Base-by-base conservation (phyloP, 371 early-diverging fungal genomes). In the Apophysomyces ossiformis region DNA sequence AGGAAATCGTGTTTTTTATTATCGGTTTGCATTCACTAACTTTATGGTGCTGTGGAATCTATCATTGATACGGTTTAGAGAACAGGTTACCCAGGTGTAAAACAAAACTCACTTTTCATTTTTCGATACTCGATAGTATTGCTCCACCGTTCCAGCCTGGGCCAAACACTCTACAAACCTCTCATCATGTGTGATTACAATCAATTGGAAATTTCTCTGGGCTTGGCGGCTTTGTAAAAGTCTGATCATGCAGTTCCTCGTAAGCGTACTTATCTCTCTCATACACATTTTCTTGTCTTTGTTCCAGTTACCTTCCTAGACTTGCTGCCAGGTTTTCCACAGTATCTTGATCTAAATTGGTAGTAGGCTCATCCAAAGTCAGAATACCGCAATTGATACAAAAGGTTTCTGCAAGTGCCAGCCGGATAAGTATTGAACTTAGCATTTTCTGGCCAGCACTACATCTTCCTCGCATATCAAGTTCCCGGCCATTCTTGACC, bases 111-210 rank as follows among this genome's bases (percentile, higher is more conserved):
- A 87, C 87, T 79, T 71, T 4, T 68, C 82, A 67, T 94, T 87
- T 76, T 96, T 97, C 60, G 79, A 80, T 4, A 97, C 89, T 12
- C 92, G 84, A 72, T 88, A 95, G 71, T 94, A 98, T 59, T 88
- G 85, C 46, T 96, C 97, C 4, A 92, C 88, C 59, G 88, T 89
- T 61, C 94, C 91, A 5, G 87, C 77, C 60, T 89, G 82, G 18
- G 93, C 93, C 35, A 99, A 66, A 65, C 90, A 76, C 60, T 92
- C 87, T 68, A 99, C 87, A 84, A 99, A 99, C 36, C 93, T 92
- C 73, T 99, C 99, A 79, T 99, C 99, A 75, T 99, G 99, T 12
- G 99, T 99, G 68, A 99, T 99, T 38, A 99, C 86, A 43, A 99
- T 89, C 54, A 99, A 84, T 80, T 99, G 99, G 71, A 99, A 98